Conservation (phyloP, 345 rosid genomes). For the Salix dunnii region DNA sequence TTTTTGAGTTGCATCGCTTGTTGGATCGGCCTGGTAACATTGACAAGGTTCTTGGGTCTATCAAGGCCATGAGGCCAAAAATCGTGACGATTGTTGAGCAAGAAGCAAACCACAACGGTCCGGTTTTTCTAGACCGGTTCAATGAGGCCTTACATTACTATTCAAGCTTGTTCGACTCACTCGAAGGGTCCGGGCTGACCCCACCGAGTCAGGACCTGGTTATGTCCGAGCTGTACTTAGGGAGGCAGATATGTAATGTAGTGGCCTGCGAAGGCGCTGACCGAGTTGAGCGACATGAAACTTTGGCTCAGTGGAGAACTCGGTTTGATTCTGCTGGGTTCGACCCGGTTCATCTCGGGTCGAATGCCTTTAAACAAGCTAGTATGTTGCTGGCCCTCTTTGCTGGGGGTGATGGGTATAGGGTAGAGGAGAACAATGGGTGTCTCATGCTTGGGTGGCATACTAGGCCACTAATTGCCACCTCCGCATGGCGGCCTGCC, state of each 20-base stretch:
- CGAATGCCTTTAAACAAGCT: slow-evolving; percentile 84
- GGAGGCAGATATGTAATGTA: slow-evolving; percentile 37
- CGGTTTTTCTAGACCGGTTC: slow-evolving; percentile 31
- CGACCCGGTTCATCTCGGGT: slow-evolving; percentile 64
- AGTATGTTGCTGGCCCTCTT: slow-evolving; percentile 66
- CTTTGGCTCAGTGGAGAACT: slow-evolving; percentile 55
- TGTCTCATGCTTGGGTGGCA: slow-evolving; percentile 91
- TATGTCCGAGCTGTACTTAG: slow-evolving; percentile 38
- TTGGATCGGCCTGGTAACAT: slow-evolving; percentile 24
- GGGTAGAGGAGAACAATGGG: slow-evolving; percentile 79
- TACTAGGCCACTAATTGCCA: slow-evolving; percentile 69
- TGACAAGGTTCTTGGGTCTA: slow-evolving; percentile 21
- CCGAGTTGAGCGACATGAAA: slow-evolving; percentile 80
- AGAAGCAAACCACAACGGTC: slow-evolving; percentile 33
- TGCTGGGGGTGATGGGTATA: slow-evolving; percentile 78
- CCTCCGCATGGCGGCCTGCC: slow-evolving; percentile 67
- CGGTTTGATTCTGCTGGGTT: slow-evolving; percentile 66
- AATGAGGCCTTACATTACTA: slow-evolving; percentile 33
- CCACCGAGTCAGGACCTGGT: slow-evolving; percentile 29
- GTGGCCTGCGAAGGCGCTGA: slow-evolving; percentile 62
- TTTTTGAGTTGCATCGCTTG: slow-evolving; percentile 36
- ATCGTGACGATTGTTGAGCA: slow-evolving; percentile 34
- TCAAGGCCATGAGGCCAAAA: slow-evolving; percentile 33
- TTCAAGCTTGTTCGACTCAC: slow-evolving; percentile 35
- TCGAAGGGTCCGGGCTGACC: slow-evolving; percentile 24